Base-by-base conservation (phyloP, 176 grass and related monocot genomes). In the Poa pratensis region DNA sequence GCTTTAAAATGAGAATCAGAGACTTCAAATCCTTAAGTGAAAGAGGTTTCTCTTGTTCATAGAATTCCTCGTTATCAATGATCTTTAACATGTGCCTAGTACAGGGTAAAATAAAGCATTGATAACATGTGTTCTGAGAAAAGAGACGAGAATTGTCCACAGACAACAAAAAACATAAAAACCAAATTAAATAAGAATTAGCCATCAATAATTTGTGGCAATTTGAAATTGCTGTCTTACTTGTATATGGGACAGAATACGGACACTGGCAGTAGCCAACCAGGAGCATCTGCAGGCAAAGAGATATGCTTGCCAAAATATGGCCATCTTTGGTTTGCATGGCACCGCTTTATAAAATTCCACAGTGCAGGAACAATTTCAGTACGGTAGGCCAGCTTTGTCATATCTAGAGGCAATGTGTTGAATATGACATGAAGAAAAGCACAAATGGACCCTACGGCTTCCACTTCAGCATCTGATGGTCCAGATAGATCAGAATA, bases 211-310 rank as follows among this genome's bases (percentile, higher is more conserved):
- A 5, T 46, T 77, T 63, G 32, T 74, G 32, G 20, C 18, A 12
- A 16, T 32, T 60, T 53, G 24, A 82, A 75, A 69, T 42, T 73
- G 40, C 16, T 19, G 84, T 1, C 87, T 80, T 92, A 99, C 96
- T 88, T 99, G 88, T 99, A 99, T 85, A 99, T 90, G 88, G 96
- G 96, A 86, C 89, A 99, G 76, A 99, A 99, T 84, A 99, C 96
- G 18, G 96, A 90, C 35, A 99, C 76, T 34, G 96, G 96, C 59
- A 99, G 88, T 18, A 99, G 90, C 96, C 96, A 99, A 79, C 86
- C 91, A 57, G 90, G 93, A 75, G 73, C 30, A 81, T 91, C 94
- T 26, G 73, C 75, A 77, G 90, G 84, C 73, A 93, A 51, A 72
- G 73, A 72, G 54, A 87, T 82, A 78, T 91, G 82, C 87, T 94